Percentiles rank a stretch among this genome's conserved stretches.
phyloP scores from a whole-genome alignment of 2,329 filamentous ascomycete genomes.

The Phaeosphaeria sp. region DNA sequence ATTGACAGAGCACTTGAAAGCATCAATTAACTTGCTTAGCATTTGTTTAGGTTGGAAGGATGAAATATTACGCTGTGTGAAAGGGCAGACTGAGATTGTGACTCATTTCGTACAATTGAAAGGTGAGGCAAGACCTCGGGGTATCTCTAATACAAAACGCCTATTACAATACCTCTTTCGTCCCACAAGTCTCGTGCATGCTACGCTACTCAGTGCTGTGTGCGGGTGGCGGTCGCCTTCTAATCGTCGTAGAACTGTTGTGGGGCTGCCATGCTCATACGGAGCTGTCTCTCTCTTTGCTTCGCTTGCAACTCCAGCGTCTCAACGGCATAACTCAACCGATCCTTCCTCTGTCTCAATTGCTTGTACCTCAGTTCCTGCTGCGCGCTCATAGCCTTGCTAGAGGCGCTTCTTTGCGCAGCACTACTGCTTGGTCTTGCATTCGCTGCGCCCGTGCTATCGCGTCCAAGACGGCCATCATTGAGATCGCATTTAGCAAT shows the following conservation, averaged over 20 bases:
- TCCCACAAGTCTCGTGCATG: not conserved
- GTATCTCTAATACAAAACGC: conserved; percentile 42
- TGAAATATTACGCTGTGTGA: no score
- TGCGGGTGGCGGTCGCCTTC: not conserved
- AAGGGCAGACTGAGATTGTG: no score
- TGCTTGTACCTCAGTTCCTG: conserved; percentile 68
- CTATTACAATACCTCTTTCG: conserved; percentile 1
- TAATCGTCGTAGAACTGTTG: conserved; percentile 47
- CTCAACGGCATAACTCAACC: conserved; percentile 85
- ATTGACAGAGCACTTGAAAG: not conserved
- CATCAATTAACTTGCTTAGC: not conserved
- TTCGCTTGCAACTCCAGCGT: conserved; percentile 84
- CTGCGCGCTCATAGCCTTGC: conserved; percentile 51
- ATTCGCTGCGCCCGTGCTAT: conserved; percentile 28
- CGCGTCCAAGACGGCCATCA: conserved; percentile 68
- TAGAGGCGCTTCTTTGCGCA: conserved; percentile 31
- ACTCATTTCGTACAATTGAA: not conserved
- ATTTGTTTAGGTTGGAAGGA: not conserved
- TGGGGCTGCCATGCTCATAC: conserved; percentile 72
- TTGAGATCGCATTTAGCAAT: conserved; percentile 84
- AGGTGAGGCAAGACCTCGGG: conserved; percentile 8
- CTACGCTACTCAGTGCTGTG: not conserved
- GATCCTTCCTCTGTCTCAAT: conserved; percentile 80
- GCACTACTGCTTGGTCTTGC: conserved; percentile 32
- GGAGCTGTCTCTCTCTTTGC: conserved; percentile 74